Conservation (phyloP, 2,329 filamentous ascomycete species). For the Helotiales sp. region DNA sequence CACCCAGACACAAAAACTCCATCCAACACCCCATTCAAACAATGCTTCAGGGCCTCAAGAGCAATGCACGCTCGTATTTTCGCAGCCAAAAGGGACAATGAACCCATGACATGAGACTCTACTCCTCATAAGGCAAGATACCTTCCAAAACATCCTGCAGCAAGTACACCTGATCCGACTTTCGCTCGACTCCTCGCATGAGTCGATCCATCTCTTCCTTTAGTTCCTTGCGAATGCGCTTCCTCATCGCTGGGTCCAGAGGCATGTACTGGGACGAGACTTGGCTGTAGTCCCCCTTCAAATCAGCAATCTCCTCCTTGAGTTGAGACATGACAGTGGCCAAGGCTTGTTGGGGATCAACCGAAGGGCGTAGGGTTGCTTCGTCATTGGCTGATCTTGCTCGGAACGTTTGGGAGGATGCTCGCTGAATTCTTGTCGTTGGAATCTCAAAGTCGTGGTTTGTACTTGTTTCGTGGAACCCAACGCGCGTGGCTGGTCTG, state of each 20-base stretch:
- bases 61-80: too few relatives aligned
- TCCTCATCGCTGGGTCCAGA: background rate
- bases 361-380: background rate
- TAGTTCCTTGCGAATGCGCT: background rate
- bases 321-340: slow-evolving; percentile 8
- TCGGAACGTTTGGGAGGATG: background rate
- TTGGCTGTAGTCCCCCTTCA: background rate
- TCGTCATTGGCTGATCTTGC: background rate
- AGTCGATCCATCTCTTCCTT: slow-evolving; percentile 2
- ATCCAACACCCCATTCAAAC: too few relatives aligned
- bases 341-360: background rate
- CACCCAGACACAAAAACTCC: too few relatives aligned
- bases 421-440: background rate
- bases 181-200: background rate
- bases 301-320: background rate
- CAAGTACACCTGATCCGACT: background rate
- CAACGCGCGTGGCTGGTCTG: background rate
- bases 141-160: background rate
- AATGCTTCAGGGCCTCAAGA: too few relatives aligned
- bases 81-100: too few relatives aligned
- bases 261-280: background rate
- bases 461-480: background rate
- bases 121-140: background rate
- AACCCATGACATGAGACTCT: too few relatives aligned
- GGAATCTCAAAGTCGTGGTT: background rate